Evolutionary conservation across 2,329 filamentous ascomycete species (phyloP).

Genomic region (Myriosclerotinia scirpicola): DNA sequence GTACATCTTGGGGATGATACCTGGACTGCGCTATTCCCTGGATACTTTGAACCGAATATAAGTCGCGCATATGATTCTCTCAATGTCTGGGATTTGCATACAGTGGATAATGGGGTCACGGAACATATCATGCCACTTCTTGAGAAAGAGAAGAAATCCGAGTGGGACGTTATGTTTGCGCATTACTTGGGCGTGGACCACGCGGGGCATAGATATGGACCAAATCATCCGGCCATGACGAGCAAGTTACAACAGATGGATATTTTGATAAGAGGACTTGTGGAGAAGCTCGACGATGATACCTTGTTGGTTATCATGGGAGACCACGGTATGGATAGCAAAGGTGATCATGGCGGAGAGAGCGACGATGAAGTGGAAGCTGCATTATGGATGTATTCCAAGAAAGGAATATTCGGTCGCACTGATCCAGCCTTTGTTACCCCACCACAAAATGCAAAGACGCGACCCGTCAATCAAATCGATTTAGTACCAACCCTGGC

Average conservation of each 20-base stretch:
- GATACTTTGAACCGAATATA: constrained; percentile 84
- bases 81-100: constrained; percentile 97
- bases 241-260: constrained; percentile 93
- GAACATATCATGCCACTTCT: constrained; percentile 88
- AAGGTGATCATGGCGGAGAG: constrained; percentile 97
- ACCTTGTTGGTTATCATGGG: constrained; percentile 95
- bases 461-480: constrained; percentile 77
- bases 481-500: constrained; percentile 92
- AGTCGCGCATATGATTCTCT: constrained; percentile 93
- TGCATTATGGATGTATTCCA: constrained; percentile 98
- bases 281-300: constrained; percentile 72
- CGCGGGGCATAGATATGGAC: constrained; percentile 93
- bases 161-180: constrained; percentile 94
- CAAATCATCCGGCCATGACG: constrained; percentile 87
- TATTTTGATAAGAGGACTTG: constrained; percentile 69
- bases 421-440: constrained; percentile 58
- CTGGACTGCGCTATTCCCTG: constrained; percentile 90
- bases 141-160: constrained; percentile 58
- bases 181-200: constrained; percentile 96
- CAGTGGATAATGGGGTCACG: constrained; percentile 91
- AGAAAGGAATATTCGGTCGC: constrained; percentile 79
- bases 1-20: constrained; percentile 98
- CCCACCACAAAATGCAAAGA: constrained; percentile 71
- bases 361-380: constrained; percentile 95
- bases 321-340: constrained; percentile 98